Conservation (phyloP, 176 grass and related monocot genomes). For the Oryza nivara region DNA sequence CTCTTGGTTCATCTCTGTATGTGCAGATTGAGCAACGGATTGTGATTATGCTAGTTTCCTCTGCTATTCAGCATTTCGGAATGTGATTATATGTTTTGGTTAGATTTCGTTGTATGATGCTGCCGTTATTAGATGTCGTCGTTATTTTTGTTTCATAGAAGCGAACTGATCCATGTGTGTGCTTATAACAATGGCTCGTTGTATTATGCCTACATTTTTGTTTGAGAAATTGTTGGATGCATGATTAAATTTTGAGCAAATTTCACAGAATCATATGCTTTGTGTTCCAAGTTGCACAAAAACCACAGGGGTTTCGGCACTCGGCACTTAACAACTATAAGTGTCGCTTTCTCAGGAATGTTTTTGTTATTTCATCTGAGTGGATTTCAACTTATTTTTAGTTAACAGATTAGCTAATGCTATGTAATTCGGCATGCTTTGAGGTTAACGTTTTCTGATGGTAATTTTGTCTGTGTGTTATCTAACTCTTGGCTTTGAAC, state of each 20-base stretch:
- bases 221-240: not conserved
- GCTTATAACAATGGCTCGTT: not conserved
- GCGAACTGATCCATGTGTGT: not conserved
- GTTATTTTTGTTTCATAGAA: not conserved
- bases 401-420: not conserved
- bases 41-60: not conserved
- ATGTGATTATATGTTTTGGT: not conserved
- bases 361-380: not conserved
- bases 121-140: not conserved
- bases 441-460: not conserved
- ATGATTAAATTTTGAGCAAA: not conserved
- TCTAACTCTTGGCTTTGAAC: not conserved
- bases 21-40: not conserved
- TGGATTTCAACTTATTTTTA: not conserved
- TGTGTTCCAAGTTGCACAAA: not conserved
- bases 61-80: not conserved
- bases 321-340: not conserved
- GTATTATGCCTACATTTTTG: not conserved
- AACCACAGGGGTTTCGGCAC: no score
- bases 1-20: no score
- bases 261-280: not conserved
- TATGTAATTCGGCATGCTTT: not conserved
- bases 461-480: not conserved
- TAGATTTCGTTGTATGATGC: not conserved
- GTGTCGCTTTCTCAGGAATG: not conserved